phyloP scores from a whole-genome alignment of 2,329 filamentous ascomycete genomes.

The Aspergillus caelatus region DNA sequence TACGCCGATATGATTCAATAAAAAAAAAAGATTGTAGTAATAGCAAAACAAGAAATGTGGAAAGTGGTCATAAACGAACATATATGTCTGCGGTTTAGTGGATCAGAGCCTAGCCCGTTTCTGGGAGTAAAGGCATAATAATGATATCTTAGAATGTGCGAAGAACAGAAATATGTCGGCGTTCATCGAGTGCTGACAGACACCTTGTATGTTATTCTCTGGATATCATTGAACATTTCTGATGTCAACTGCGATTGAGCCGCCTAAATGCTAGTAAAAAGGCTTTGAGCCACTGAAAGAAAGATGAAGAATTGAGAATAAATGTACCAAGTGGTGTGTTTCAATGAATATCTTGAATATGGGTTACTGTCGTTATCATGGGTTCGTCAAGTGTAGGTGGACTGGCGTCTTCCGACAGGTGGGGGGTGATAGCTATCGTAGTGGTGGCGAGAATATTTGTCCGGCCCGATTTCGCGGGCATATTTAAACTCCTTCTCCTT shows the following conservation, averaged over 20 bases:
- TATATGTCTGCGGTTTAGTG: background rate
- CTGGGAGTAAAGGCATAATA: background rate
- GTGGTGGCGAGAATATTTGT: constrained; percentile 21
- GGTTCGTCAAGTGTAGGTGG: constrained; percentile 26
- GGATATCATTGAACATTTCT: background rate
- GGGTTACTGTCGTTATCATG: constrained; percentile 23
- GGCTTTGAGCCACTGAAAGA: constrained; percentile 3
- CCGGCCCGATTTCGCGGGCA: constrained; percentile 29
- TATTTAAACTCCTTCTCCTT: constrained; percentile 34
- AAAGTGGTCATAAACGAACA: background rate
- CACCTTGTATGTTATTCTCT: background rate
- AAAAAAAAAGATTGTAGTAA: constrained; percentile 2
- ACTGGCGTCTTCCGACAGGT: constrained; percentile 29
- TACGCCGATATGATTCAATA: background rate
- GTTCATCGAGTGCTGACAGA: background rate
- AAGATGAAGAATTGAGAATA: constrained; percentile 4
- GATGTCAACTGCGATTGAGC: constrained; percentile 2
- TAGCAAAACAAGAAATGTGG: background rate
- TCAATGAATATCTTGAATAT: background rate
- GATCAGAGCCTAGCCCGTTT: background rate
- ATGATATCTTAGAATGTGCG: background rate
- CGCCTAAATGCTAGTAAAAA: constrained; percentile 9
- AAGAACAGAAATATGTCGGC: background rate
- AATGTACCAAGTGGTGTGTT: constrained; percentile 7
- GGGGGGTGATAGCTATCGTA: constrained; percentile 24